A percentile compares a stretch with the other conserved stretches of the same genome.
Evolutionary conservation across 2,329 filamentous ascomycete species (phyloP).

Genomic region (Stagonosporopsis tanaceti): DNA sequence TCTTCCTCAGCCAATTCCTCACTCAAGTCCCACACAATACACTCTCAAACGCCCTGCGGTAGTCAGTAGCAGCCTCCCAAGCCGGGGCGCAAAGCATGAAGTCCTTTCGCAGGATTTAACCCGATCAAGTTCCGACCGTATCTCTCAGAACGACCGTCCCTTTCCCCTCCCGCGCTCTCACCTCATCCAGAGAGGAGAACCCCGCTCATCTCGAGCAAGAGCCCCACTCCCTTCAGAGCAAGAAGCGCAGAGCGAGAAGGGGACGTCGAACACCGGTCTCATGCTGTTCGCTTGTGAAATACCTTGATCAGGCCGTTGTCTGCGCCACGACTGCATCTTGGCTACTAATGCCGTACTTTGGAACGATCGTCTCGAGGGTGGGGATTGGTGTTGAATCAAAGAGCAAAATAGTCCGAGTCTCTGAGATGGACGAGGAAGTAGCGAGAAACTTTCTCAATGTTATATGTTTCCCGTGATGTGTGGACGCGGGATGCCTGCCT

Average conservation of each 20-base stretch:
- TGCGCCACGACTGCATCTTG: slow-evolving; percentile 45
- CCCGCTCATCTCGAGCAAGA: neutral
- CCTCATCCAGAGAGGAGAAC: neutral
- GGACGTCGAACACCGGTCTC: slow-evolving; percentile 47
- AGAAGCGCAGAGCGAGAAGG: neutral
- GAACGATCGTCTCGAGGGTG: neutral
- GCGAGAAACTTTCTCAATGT: neutral
- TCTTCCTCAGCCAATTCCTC: neutral
- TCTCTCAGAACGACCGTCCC: slow-evolving; percentile 56
- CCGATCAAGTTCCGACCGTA: slow-evolving; percentile 64
- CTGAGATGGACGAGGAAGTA: neutral
- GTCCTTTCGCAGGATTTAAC: slow-evolving; percentile 63
- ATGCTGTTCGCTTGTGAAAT: slow-evolving; percentile 44
- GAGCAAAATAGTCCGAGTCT: too few relatives aligned
- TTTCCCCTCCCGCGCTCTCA: neutral
- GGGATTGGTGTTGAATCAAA: neutral
- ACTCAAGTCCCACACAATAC: neutral
- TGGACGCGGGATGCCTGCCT: slow-evolving; percentile 22
- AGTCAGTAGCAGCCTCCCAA: slow-evolving; percentile 43
- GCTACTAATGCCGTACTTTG: slow-evolving; percentile 38
- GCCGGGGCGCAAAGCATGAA: slow-evolving; percentile 55
- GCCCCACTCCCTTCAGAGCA: neutral
- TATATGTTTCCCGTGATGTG: neutral
- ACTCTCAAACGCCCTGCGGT: slow-evolving; percentile 31
- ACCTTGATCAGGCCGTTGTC: slow-evolving; percentile 48